These are phyloP conservation scores for Prunus dulcis DNA, from an alignment of 306 rosid species.

Conservation along the genomic window DNA sequence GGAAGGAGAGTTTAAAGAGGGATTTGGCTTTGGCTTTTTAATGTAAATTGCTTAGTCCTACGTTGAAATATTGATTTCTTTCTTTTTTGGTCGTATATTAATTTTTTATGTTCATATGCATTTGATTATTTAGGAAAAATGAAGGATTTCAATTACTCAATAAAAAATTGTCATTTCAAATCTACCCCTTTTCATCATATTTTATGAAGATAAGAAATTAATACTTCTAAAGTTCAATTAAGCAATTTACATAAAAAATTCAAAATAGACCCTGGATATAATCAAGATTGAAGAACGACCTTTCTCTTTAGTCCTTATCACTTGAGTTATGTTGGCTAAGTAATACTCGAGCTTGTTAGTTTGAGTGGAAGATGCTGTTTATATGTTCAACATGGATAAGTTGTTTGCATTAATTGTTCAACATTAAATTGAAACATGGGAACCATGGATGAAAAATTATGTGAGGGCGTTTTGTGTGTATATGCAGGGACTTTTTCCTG, in stretches of 20 bases:
- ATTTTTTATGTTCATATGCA: not conserved
- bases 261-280: not conserved
- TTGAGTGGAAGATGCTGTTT: not conserved
- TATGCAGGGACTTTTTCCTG: conserved; percentile 81
- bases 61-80: not conserved
- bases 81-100: not conserved
- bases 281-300: not conserved
- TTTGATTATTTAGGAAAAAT: not conserved
- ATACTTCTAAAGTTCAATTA: not conserved
- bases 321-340: not conserved
- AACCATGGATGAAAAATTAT: conserved; percentile 16
- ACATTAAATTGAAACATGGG: not conserved
- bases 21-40: too few species aligned
- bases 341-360: not conserved
- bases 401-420: conserved; percentile 1
- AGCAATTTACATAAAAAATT: not conserved
- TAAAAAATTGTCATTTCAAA: too few species aligned
- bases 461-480: conserved; percentile 20
- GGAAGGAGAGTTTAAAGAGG: too few species aligned
- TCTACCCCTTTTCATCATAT: not conserved
- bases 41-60: too few species aligned
- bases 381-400: not conserved
- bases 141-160: too few species aligned
- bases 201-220: too few species aligned
- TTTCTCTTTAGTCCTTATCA: conserved; percentile 1